Conservation (phyloP, 139 green algal species). For the Coelastrella sp. region DNA sequence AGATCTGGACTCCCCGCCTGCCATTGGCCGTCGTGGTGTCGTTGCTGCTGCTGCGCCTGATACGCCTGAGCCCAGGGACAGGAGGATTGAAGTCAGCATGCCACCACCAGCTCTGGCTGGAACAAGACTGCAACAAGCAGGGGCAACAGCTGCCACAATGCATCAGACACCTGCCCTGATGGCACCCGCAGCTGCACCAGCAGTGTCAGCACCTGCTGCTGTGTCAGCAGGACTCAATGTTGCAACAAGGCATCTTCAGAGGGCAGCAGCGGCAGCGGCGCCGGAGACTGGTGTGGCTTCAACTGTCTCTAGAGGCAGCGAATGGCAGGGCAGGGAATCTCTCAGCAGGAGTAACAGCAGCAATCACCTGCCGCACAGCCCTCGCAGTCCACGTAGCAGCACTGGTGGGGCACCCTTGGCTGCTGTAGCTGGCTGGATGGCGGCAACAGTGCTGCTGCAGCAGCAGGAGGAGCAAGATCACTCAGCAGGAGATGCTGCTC, state of each 20-base stretch:
- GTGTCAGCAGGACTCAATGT: too few relatives aligned
- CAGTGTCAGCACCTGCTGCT: not conserved
- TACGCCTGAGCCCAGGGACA: conserved; percentile 6
- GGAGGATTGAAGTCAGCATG: not conserved
- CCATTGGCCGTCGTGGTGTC: not conserved
- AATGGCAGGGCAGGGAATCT: too few relatives aligned
- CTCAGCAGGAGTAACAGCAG: too few relatives aligned
- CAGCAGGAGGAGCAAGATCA: not conserved
- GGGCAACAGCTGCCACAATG: not conserved
- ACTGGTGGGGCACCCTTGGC: not conserved
- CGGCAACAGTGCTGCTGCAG: conserved; percentile 19
- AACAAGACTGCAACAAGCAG: not conserved
- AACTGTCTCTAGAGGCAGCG: too few relatives aligned
- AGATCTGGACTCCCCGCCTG: not conserved
- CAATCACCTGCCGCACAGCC: not conserved
- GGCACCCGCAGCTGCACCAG: not conserved
- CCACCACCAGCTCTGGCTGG: not conserved
- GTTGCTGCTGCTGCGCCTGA: conserved; percentile 14
- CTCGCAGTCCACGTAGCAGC: not conserved
- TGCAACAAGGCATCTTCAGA: too few relatives aligned
- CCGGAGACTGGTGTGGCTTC: too few relatives aligned
- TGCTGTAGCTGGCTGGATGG: conserved; percentile 34
- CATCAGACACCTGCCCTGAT: not conserved
- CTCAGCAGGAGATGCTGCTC: not conserved
- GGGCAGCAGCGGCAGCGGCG: not conserved